Evolutionary conservation across 1,284 basidiomycete genomes (phyloP).

Genomic region (Exobasidium cylindrosporum): DNA sequence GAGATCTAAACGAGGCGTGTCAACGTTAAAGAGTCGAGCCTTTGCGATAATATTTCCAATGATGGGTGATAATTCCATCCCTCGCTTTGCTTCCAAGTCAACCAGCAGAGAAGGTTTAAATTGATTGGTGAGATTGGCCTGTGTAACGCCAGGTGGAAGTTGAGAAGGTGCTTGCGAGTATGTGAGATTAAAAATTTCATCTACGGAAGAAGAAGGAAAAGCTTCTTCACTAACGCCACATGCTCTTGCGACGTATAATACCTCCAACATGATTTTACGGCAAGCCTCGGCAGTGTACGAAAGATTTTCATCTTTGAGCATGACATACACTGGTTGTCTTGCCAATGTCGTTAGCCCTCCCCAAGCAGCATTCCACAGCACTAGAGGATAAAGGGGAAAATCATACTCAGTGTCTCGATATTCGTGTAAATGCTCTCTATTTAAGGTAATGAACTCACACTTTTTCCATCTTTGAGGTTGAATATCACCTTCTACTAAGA

Average conservation of each 20-base stretch:
- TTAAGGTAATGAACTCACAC: too few species aligned
- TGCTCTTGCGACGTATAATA: constrained; percentile 55
- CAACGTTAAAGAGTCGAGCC: constrained; percentile 28
- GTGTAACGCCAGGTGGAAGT: constrained; percentile 2
- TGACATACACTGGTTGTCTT: constrained; percentile 56
- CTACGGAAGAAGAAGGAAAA: constrained; percentile 30
- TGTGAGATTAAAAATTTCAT: constrained; percentile 36
- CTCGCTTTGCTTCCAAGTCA: constrained; percentile 41
- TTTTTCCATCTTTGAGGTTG: constrained; percentile 61
- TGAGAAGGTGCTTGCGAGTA: constrained; percentile 15
- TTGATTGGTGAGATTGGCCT: constrained; percentile 1
- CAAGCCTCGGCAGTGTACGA: constrained; percentile 55
- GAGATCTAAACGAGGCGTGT: constrained; percentile 44
- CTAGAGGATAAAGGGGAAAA: constrained; percentile 2
- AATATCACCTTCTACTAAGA: constrained; percentile 57
- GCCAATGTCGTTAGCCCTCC: constrained; percentile 56
- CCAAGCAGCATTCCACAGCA: constrained; percentile 47
- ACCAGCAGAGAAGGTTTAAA: constrained; percentile 48
- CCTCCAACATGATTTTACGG: constrained; percentile 56
- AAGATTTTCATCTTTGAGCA: constrained; percentile 51
- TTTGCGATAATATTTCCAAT: constrained; percentile 29
- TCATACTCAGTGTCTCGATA: too few species aligned
- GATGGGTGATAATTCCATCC: constrained; percentile 48
- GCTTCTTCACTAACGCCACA: constrained; percentile 34
- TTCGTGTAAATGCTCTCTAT: too few species aligned